These are phyloP conservation scores for Tricholoma matsutake DNA, from an alignment of 768 basidiomycete genomes.

Conservation along the genomic window DNA sequence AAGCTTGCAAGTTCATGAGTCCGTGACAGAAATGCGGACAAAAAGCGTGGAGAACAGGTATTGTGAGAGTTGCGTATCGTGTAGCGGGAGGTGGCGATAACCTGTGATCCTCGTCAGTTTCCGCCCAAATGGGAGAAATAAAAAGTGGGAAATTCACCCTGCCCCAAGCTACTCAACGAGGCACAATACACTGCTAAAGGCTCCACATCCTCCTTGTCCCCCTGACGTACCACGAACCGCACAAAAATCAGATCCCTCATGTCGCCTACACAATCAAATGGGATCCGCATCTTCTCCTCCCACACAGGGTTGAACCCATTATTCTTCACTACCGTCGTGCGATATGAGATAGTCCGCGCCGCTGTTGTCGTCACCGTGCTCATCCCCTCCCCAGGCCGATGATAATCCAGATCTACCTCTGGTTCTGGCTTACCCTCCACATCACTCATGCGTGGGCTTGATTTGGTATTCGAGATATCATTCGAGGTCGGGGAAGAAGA, in stretches of 20 bases:
- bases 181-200: conserved; percentile 77
- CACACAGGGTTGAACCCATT: conserved; percentile 95
- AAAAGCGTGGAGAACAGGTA: conserved; percentile 94
- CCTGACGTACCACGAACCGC: conserved; percentile 71
- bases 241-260: conserved; percentile 89
- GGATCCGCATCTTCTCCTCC: conserved; percentile 67
- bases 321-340: conserved; percentile 73
- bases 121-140: conserved; percentile 3
- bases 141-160: conserved; percentile 44
- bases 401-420: conserved; percentile 3
- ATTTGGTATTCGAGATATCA: conserved; percentile 5
- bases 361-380: conserved; percentile 22
- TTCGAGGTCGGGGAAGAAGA: background rate
- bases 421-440: background rate
- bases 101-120: conserved; percentile 42
- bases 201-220: conserved; percentile 56
- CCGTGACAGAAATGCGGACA: conserved; percentile 34
- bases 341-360: conserved; percentile 46
- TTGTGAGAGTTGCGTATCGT: conserved; percentile 85
- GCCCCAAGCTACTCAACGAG: conserved; percentile 69
- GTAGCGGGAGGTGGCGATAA: conserved; percentile 90
- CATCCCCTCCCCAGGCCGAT: background rate
- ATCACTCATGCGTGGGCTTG: conserved; percentile 7
- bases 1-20: background rate
- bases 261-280: conserved; percentile 72